These are phyloP conservation scores for Suhomyces sp. DNA, from an alignment of 805 yeast genomes.

Conservation along the genomic window DNA sequence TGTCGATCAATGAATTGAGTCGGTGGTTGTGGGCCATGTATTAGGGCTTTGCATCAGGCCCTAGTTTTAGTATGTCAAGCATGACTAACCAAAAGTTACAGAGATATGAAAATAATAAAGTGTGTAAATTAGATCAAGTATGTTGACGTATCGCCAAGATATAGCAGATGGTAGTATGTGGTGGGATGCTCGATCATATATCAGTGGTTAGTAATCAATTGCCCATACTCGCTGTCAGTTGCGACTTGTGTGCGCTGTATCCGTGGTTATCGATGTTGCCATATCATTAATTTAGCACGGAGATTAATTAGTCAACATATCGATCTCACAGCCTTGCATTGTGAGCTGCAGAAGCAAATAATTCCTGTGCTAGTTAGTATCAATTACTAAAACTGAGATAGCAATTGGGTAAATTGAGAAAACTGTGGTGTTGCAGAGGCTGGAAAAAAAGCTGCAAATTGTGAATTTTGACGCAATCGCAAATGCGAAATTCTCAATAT, in stretches of 20 bases:
- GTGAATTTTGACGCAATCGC: background rate
- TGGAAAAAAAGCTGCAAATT: background rate
- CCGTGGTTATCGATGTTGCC: background rate
- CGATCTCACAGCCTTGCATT: background rate
- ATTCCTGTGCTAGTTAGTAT: too few relatives aligned
- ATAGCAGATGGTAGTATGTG: background rate
- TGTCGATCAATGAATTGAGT: background rate
- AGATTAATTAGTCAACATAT: too few relatives aligned
- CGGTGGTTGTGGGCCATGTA: background rate
- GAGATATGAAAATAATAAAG: background rate
- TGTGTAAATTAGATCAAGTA: background rate
- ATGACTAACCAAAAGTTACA: too few relatives aligned
- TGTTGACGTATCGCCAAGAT: background rate
- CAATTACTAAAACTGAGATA: background rate
- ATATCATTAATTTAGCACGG: background rate
- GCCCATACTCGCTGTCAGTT: background rate
- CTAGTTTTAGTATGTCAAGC: too few relatives aligned
- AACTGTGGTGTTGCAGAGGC: background rate
- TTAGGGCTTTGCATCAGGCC: too few relatives aligned
- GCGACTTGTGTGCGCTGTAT: background rate
- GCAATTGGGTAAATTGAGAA: background rate
- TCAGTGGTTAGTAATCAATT: background rate
- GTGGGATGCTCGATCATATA: background rate
- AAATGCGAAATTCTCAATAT: background rate
- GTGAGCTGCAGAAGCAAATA: background rate